Conservation (phyloP, 108 stramenopile genomes). For the Mediolabrus comicus region DNA sequence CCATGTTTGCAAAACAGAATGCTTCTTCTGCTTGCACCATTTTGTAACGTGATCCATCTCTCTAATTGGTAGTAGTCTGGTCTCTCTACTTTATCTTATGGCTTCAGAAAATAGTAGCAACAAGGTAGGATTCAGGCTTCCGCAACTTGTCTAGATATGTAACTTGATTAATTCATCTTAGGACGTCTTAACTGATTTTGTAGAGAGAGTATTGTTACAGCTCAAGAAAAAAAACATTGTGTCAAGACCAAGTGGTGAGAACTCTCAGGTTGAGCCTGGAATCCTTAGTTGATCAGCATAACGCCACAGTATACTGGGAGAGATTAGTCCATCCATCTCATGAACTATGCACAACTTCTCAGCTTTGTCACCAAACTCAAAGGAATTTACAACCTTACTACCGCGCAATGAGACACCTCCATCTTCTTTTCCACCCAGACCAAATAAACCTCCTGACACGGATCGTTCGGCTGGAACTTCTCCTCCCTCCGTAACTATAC, state of each 20-base stretch:
- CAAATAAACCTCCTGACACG: constrained; percentile 62
- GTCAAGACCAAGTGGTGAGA: too few relatives aligned
- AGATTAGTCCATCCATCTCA: constrained; percentile 71
- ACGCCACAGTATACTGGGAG: constrained; percentile 70
- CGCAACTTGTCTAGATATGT: too few relatives aligned
- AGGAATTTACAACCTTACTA: constrained; percentile 59
- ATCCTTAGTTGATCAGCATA: constrained; percentile 80
- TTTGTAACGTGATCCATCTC: too few relatives aligned
- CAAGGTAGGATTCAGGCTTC: too few relatives aligned
- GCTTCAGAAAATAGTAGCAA: too few relatives aligned
- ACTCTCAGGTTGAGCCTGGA: constrained; percentile 47
- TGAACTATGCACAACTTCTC: constrained; percentile 56
- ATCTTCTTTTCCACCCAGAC: constrained; percentile 75
- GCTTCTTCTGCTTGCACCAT: too few relatives aligned
- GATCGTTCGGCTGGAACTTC: constrained; percentile 63
- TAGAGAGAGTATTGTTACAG: too few relatives aligned
- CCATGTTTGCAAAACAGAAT: too few relatives aligned
- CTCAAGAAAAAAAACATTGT: too few relatives aligned
- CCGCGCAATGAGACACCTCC: constrained; percentile 65
- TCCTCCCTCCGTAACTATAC: constrained; percentile 70
- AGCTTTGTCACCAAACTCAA: constrained; percentile 39
- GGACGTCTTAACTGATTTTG: too few relatives aligned
- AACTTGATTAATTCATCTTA: too few relatives aligned
- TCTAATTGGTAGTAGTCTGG: not conserved
- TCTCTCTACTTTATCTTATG: not conserved